A percentile compares a stretch with the other conserved stretches of the same genome.
phyloP scores from a whole-genome alignment of 2,329 filamentous ascomycete species.

The Neophaeococcomyces mojaviensis region DNA sequence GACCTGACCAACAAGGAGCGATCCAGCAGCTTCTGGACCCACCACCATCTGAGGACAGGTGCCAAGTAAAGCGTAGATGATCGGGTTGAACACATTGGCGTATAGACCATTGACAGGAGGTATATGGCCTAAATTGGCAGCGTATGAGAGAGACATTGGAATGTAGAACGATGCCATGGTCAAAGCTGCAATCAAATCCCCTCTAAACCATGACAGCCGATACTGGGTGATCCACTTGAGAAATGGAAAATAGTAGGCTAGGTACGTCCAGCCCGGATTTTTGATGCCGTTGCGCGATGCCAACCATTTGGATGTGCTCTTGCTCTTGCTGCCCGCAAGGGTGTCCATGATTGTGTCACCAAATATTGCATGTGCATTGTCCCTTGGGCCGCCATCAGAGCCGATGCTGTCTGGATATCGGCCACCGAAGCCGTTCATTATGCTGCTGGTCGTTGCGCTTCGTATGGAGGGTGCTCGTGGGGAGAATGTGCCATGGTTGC shows the following conservation, averaged over 20 bases:
- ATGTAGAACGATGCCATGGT: conserved; percentile 99
- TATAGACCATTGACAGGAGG: conserved; percentile 92
- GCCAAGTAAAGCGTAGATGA: conserved; percentile 84
- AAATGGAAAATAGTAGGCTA: conserved; percentile 88
- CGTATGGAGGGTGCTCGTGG: conserved; percentile 52
- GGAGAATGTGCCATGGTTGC: conserved; percentile 71
- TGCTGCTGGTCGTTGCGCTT: conserved; percentile 29
- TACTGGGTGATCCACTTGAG: conserved; percentile 89
- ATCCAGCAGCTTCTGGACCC: conserved; percentile 89
- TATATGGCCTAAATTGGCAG: conserved; percentile 84
- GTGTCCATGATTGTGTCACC: conserved; percentile 39
- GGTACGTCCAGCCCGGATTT: conserved; percentile 70
- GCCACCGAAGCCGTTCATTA: conserved; percentile 22
- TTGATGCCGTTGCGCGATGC: conserved; percentile 67
- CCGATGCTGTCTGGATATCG: conserved; percentile 17
- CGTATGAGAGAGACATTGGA: conserved; percentile 90
- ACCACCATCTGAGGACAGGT: conserved; percentile 91
- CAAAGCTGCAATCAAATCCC: conserved; percentile 78
- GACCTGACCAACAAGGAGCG: conserved; percentile 79
- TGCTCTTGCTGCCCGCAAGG: conserved; percentile 35
- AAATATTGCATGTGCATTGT: conserved; percentile 31
- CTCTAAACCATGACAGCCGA: conserved; percentile 68
- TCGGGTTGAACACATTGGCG: conserved; percentile 83
- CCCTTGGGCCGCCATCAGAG: conserved; percentile 14
- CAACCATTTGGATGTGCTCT: conserved; percentile 64